phyloP scores from a whole-genome alignment of 1,284 basidiomycete genomes.

The Pseudomicrostroma phylloplanum region DNA sequence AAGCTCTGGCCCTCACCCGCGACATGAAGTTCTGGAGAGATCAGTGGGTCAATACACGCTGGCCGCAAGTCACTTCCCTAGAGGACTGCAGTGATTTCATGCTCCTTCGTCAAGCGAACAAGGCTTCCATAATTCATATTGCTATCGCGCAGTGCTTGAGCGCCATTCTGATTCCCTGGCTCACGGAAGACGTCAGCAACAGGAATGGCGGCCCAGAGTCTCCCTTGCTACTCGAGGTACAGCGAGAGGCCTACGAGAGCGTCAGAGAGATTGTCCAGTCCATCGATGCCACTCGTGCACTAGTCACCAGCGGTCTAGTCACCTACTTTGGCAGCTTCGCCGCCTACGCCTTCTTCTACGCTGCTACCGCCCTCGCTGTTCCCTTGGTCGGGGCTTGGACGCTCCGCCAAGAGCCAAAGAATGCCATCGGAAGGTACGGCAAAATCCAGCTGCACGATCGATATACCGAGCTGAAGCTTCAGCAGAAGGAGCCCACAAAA shows the following conservation, averaged over 20 bases:
- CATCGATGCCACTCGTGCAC: not conserved
- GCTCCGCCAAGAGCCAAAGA: not conserved
- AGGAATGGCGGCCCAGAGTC: not conserved
- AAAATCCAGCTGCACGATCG: not conserved
- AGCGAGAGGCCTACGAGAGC: not conserved
- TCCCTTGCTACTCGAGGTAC: not conserved
- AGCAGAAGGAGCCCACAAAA: too few relatives aligned
- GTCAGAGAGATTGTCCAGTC: not conserved
- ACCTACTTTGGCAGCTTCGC: slow-evolving; percentile 2
- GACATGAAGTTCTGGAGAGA: not conserved
- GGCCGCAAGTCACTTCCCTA: not conserved
- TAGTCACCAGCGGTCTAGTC: not conserved
- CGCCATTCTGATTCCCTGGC: not conserved
- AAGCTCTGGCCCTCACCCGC: not conserved
- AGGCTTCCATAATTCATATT: not conserved
- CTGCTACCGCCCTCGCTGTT: not conserved
- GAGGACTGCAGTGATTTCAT: not conserved
- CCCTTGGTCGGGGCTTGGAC: not conserved
- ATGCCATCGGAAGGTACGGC: not conserved
- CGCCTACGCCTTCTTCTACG: not conserved
- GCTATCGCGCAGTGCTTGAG: not conserved
- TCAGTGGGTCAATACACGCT: not conserved
- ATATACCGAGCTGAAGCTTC: not conserved
- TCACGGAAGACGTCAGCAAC: not conserved
- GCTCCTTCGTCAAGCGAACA: not conserved